phyloP scores from a whole-genome alignment of 2,329 filamentous ascomycete genomes.

The Dothiorella sarmentorum region DNA sequence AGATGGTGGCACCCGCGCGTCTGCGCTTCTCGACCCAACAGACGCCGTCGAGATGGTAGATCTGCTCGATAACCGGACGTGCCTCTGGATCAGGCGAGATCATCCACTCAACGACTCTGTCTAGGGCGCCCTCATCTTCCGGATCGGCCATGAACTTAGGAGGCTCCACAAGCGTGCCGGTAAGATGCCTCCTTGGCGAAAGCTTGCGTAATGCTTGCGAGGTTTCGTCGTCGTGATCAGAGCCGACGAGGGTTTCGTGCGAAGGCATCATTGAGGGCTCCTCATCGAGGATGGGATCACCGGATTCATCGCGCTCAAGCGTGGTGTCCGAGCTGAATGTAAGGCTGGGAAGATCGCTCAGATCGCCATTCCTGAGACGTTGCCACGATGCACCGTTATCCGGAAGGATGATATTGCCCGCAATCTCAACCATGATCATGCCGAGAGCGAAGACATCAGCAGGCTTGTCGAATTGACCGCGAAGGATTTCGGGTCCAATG shows the following conservation, averaged over 20 bases:
- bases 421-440: constrained; percentile 90
- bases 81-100: constrained; percentile 69
- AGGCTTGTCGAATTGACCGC: constrained; percentile 81
- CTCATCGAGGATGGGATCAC: constrained; percentile 50
- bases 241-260: constrained; percentile 29
- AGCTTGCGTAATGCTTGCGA: constrained; percentile 36
- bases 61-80: constrained; percentile 70
- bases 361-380: constrained; percentile 81
- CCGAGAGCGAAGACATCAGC: constrained; percentile 93
- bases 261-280: constrained; percentile 27
- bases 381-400: constrained; percentile 92
- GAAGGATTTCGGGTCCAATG: constrained; percentile 88
- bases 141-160: constrained; percentile 87
- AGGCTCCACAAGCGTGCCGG: constrained; percentile 61
- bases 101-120: constrained; percentile 84
- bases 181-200: constrained; percentile 27
- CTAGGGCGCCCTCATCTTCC: constrained; percentile 69
- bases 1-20: constrained; percentile 87
- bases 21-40: constrained; percentile 76
- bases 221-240: constrained; percentile 35
- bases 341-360: constrained; percentile 82
- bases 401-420: constrained; percentile 87
- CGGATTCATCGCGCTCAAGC: constrained; percentile 70
- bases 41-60: constrained; percentile 71
- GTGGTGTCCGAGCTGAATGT: constrained; percentile 73